Base-by-base conservation (phyloP, 2,329 filamentous ascomycete species). In the Aspergillus vadensis region DNA sequence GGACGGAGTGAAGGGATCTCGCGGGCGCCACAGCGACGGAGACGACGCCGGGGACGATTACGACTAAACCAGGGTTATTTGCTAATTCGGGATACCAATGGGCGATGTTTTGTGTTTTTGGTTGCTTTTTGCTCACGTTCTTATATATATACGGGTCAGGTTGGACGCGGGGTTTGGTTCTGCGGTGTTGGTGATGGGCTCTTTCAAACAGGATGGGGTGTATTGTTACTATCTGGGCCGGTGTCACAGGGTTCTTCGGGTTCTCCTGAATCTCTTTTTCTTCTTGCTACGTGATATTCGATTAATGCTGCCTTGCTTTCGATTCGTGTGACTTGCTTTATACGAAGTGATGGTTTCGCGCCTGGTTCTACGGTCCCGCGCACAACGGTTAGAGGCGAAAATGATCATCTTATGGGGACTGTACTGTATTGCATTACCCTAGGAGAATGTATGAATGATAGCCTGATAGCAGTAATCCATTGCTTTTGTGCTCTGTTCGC, bases 1-100 rank as follows among this genome's bases (percentile, higher is more conserved):
- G 77, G 94, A 97, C 70, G 88, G 89, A 72, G 81, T 70, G 77
- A 84, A 76, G 70, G 77, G 65, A 55, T 80, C 60, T 3, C 70
- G 72, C 5, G 72, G 73, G 43, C 72, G 73, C 10, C 72, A 71
- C 48, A 72, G 70, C 27, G 73, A 75, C 23, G 72, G 67, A 4
- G 73, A 75, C 12, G 72, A 75, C 21, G 73, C 71, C 19, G 65
- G 69, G 10, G 72, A 73, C 44, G 70, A 70, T 32, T 69, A 75
- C 48, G 71, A 73, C 55, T 75, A 68, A 57, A 48, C 39, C 41
- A 38, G 25, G 50, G 43, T 41, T 44, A 30, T 36, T 50, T 57
- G 32, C 36, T 21, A 23, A 38, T 58, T 36, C 52, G 54, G n/a
- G 52, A 49, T 51, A 38, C 49, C 47, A 52, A 49, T 49, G 39